Evolutionary conservation across 208 protist species (phyloP).

Genomic region (Angomonas desouzai): DNA sequence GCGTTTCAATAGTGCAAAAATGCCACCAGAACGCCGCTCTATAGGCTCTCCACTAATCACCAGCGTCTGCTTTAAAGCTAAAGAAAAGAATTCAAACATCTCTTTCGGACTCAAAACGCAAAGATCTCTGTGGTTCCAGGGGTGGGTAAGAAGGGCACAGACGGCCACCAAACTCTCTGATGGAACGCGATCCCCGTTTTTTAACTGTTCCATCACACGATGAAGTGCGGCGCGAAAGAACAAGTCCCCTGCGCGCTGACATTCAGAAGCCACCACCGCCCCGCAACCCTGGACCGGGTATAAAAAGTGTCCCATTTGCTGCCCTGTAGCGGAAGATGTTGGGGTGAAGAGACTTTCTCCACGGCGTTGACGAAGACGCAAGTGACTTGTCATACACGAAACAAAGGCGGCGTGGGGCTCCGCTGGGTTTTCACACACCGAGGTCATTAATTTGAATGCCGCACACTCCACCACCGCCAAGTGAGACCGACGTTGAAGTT

Average conservation of each 20-base stretch:
- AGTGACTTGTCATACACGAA: neutral
- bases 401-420: neutral
- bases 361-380: neutral
- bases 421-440: neutral
- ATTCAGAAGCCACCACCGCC: neutral
- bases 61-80: slow-evolving; percentile 32
- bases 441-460: neutral
- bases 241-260: neutral
- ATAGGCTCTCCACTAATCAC: slow-evolving; percentile 12
- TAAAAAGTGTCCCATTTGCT: neutral
- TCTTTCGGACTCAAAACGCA: slow-evolving; percentile 66
- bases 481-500: neutral
- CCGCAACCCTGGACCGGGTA: neutral
- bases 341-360: neutral
- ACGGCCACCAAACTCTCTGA: slow-evolving; percentile 2
- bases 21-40: slow-evolving; percentile 21
- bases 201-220: neutral
- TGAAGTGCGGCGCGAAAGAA: neutral
- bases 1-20: slow-evolving; percentile 71
- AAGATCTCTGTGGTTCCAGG: slow-evolving; percentile 84
- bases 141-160: slow-evolving; percentile 20
- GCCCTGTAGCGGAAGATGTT: neutral
- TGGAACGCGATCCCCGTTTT: neutral
- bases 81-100: slow-evolving; percentile 70
- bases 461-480: neutral